phyloP scores from a whole-genome alignment of 1,284 basidiomycete genomes.

The Meripilus lineatus region DNA sequence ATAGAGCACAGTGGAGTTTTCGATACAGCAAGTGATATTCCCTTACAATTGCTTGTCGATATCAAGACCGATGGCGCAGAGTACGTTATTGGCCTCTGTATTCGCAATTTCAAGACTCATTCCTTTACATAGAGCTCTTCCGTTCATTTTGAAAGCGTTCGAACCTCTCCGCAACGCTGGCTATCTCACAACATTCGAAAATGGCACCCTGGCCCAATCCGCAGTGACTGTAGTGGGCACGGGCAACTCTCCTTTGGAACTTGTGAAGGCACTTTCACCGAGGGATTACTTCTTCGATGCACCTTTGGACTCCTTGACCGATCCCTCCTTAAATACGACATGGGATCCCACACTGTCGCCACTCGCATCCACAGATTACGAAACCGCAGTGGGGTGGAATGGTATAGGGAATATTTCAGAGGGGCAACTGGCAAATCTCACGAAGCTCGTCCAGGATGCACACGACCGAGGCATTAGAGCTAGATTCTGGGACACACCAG shows the following conservation, averaged over 20 bases:
- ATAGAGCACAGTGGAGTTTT: slow-evolving; percentile 45
- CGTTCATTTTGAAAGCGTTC: slow-evolving; percentile 40
- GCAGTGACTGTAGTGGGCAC: slow-evolving; percentile 47
- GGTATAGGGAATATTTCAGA: slow-evolving; percentile 41
- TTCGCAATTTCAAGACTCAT: too few relatives aligned
- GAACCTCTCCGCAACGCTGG: slow-evolving; percentile 41
- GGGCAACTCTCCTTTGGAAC: slow-evolving; percentile 50
- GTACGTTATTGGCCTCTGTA: slow-evolving; percentile 33
- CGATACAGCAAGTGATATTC: slow-evolving; percentile 36
- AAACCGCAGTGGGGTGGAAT: slow-evolving; percentile 41
- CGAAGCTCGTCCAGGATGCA: slow-evolving; percentile 38
- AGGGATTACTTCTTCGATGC: slow-evolving; percentile 53
- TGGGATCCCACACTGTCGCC: slow-evolving; percentile 42
- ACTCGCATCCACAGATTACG: slow-evolving; percentile 47
- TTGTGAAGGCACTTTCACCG: slow-evolving; percentile 38
- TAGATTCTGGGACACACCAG: slow-evolving; percentile 51
- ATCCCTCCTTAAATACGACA: slow-evolving; percentile 31
- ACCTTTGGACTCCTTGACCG: slow-evolving; percentile 38
- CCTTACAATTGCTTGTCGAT: slow-evolving; percentile 46
- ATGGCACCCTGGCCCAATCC: slow-evolving; percentile 33
- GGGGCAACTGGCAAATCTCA: slow-evolving; percentile 31
- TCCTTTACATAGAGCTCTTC: slow-evolving; percentile 34
- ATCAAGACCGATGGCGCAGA: slow-evolving; percentile 47
- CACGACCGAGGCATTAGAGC: slow-evolving; percentile 41
- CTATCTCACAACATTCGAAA: slow-evolving; percentile 44